Evolutionary conservation across 164 flowering plant genomes (phyloP).

Genomic region (Nymphaea colorata): DNA sequence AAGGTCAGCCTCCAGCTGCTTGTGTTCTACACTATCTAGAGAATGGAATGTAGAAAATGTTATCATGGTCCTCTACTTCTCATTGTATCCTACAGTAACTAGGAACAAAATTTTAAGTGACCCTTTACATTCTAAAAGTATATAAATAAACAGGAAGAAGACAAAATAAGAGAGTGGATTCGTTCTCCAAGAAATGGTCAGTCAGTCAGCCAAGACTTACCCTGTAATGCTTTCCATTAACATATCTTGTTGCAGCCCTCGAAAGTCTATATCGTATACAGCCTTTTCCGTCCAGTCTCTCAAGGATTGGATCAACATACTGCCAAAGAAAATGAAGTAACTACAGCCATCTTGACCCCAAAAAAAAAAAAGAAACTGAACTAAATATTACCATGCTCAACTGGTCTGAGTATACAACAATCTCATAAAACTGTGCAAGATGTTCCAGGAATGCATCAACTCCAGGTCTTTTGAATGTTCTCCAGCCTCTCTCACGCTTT

Average conservation of each 20-base stretch:
- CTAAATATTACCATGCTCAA: slow-evolving; percentile 37
- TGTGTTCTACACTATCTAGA: too few species aligned
- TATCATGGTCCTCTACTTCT: not conserved
- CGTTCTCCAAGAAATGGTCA: not conserved
- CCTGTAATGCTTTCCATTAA: slow-evolving; percentile 75
- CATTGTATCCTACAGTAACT: not conserved
- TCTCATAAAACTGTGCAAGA: slow-evolving; percentile 74
- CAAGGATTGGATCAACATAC: slow-evolving; percentile 84
- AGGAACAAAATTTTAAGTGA: too few species aligned
- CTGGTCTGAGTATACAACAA: slow-evolving; percentile 79
- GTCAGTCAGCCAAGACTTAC: slow-evolving; percentile 18
- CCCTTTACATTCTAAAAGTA: not conserved
- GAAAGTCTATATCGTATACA: slow-evolving; percentile 57
- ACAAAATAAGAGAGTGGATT: not conserved
- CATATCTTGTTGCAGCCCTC: slow-evolving; percentile 72
- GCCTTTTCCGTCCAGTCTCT: slow-evolving; percentile 58
- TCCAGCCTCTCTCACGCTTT: slow-evolving; percentile 96
- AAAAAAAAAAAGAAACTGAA: not conserved
- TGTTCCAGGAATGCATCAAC: slow-evolving; percentile 87
- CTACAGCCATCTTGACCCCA: not conserved
- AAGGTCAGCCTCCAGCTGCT: too few species aligned
- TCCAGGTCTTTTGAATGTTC: slow-evolving; percentile 93
- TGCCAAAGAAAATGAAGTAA: slow-evolving; percentile 15
- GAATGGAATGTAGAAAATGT: too few species aligned
- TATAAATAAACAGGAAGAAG: not conserved